These are phyloP conservation scores for Obba rivulosa DNA, from an alignment of 768 basidiomycete genomes.

Conservation along the genomic window DNA sequence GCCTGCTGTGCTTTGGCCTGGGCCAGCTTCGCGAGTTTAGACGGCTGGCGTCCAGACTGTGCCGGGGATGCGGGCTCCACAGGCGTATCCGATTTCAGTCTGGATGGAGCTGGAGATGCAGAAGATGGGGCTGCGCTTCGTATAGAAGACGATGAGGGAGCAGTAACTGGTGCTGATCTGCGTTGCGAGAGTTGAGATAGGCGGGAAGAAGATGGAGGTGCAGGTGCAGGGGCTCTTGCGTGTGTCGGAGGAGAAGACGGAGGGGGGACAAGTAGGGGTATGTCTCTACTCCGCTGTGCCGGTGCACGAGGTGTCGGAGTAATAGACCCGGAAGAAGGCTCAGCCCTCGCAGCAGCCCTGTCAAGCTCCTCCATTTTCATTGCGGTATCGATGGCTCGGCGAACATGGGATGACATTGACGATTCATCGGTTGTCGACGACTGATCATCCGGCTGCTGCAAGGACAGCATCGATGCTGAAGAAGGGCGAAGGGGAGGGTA, in stretches of 20 bases:
- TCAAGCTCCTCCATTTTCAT: slow-evolving; percentile 57
- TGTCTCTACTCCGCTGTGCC: no score
- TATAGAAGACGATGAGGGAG: background rate
- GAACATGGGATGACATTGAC: slow-evolving; percentile 55
- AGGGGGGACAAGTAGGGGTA: background rate
- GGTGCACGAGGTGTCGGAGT: background rate
- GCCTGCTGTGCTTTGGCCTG: slow-evolving; percentile 45
- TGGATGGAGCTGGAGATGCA: no score
- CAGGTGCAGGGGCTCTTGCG: background rate
- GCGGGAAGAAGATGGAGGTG: background rate
- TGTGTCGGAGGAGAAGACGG: slow-evolving; percentile 4
- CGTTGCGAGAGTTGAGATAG: background rate
- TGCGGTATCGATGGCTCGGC: slow-evolving; percentile 64
- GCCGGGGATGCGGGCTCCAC: background rate
- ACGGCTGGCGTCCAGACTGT: slow-evolving; percentile 31
- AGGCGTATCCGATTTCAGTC: no score
- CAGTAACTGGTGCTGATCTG: background rate
- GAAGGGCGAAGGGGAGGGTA: slow-evolving; percentile 70
- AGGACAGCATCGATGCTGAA: slow-evolving; percentile 40
- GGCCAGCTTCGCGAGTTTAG: slow-evolving; percentile 67
- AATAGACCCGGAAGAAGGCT: background rate
- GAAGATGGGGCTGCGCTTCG: no score
- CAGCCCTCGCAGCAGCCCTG: slow-evolving; percentile 2
- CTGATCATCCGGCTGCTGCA: slow-evolving; percentile 8
- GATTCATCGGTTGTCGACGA: slow-evolving; percentile 29